Percentiles rank a stretch among this genome's conserved stretches.
Conservation (phyloP, 495 filamentous ascomycete species). For the Rhizodiscina lignyota region DNA sequence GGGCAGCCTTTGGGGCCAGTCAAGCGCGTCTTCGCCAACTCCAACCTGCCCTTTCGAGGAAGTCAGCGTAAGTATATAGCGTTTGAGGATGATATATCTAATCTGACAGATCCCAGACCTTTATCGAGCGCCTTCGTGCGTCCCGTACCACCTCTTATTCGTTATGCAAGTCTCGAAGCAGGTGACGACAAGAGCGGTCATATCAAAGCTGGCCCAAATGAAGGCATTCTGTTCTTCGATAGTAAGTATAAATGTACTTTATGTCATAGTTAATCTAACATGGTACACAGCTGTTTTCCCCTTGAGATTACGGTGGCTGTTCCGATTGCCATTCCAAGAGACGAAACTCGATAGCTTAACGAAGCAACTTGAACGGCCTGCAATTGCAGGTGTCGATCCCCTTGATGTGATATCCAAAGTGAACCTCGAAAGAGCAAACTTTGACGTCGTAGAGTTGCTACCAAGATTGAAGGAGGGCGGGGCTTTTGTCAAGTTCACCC, state of each 20-base stretch:
- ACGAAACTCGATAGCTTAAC: slow-evolving; percentile 40
- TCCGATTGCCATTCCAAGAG: slow-evolving; percentile 38
- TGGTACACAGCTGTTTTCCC: slow-evolving; percentile 58
- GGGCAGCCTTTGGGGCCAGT: too few species aligned
- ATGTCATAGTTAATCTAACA: background rate
- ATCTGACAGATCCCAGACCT: too few species aligned
- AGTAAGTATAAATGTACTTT: slow-evolving; percentile 31
- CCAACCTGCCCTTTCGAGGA: too few species aligned
- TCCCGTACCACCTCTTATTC: background rate
- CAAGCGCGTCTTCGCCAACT: too few species aligned
- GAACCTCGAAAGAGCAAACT: slow-evolving; percentile 11
- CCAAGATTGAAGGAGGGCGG: slow-evolving; percentile 83
- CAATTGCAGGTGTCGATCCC: slow-evolving; percentile 44
- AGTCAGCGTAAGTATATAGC: too few species aligned
- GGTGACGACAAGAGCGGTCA: slow-evolving; percentile 52
- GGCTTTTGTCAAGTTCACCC: slow-evolving; percentile 76
- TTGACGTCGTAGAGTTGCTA: slow-evolving; percentile 62
- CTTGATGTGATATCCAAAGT: slow-evolving; percentile 19
- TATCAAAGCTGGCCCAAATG: slow-evolving; percentile 50
- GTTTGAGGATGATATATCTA: too few species aligned
- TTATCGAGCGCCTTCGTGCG: too few species aligned
- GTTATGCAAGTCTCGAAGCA: slow-evolving; percentile 14
- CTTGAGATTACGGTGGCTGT: slow-evolving; percentile 49
- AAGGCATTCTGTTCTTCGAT: slow-evolving; percentile 78
- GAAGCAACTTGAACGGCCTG: slow-evolving; percentile 41